phyloP scores from a whole-genome alignment of 805 yeast genomes.

The Wickerhamomyces chambardii region DNA sequence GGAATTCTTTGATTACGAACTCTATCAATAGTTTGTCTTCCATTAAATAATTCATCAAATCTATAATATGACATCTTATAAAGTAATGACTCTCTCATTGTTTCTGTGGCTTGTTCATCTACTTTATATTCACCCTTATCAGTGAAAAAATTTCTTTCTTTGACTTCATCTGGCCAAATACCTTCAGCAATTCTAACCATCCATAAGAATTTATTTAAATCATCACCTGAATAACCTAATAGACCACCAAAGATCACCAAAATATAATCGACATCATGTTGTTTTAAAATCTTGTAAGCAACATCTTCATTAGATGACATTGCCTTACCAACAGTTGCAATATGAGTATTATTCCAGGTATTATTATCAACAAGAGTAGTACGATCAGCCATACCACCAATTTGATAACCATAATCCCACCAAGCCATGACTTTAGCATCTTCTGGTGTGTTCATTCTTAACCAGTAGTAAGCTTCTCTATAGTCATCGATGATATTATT shows the following conservation, averaged over 20 bases:
- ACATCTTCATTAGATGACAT: conserved; percentile 87
- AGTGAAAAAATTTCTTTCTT: conserved; percentile 78
- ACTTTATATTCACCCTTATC: conserved; percentile 82
- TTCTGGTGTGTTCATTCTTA: conserved; percentile 94
- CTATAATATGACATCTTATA: conserved; percentile 92
- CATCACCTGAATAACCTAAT: conserved; percentile 92
- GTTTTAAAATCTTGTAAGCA: conserved; percentile 78
- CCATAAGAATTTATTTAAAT: conserved; percentile 94
- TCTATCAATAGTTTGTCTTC: conserved; percentile 62
- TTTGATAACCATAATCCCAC: conserved; percentile 99
- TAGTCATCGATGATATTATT: conserved; percentile 86
- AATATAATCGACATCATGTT: conserved; percentile 93
- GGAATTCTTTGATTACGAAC: conserved; percentile 81
- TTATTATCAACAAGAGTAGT: conserved; percentile 97
- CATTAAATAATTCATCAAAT: conserved; percentile 62
- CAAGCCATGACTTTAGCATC: conserved; percentile 96
- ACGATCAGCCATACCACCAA: conserved; percentile 99
- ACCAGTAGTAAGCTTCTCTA: conserved; percentile 98
- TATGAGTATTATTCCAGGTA: conserved; percentile 99
- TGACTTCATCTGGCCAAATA: conserved; percentile 98
- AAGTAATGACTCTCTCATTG: conserved; percentile 87
- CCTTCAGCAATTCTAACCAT: conserved; percentile 99
- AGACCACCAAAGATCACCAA: conserved; percentile 91
- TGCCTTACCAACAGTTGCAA: conserved; percentile 98
- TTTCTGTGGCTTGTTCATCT: conserved; percentile 69